phyloP scores from a whole-genome alignment of 495 filamentous ascomycete genomes.

The Aspergillus leporis region DNA sequence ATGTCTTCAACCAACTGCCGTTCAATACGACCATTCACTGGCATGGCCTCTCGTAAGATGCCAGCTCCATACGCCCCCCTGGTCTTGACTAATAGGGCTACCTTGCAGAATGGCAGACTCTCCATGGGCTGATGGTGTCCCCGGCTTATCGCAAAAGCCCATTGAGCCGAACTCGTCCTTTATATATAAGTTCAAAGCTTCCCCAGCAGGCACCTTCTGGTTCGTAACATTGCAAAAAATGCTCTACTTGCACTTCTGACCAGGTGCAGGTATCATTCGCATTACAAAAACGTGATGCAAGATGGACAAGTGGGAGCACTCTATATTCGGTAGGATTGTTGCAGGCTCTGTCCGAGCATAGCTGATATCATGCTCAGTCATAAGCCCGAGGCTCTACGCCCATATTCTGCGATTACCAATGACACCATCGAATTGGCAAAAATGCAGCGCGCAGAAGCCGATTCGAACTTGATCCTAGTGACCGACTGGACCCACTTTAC shows the following conservation, averaged over 20 bases:
- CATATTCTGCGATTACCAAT: conserved; percentile 36
- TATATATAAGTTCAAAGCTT: conserved; percentile 49
- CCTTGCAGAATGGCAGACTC: conserved; percentile 20
- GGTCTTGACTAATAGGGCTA: background rate
- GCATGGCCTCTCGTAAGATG: conserved; percentile 2
- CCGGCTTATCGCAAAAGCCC: conserved; percentile 46
- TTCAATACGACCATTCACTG: conserved; percentile 1
- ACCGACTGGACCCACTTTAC: conserved; percentile 57
- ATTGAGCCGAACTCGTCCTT: conserved; percentile 48
- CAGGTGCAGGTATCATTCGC: conserved; percentile 57
- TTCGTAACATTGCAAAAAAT: background rate
- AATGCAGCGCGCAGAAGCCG: conserved; percentile 47
- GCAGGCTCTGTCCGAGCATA: conserved; percentile 25
- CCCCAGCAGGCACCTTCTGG: conserved; percentile 1
- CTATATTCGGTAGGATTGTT: conserved; percentile 20
- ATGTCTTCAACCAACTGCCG: background rate
- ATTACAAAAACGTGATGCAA: conserved; percentile 44
- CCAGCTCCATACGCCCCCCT: background rate
- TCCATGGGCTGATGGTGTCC: conserved; percentile 56
- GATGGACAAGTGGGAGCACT: conserved; percentile 46
- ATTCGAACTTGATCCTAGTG: conserved; percentile 47
- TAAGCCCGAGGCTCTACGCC: background rate
- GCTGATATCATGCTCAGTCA: background rate
- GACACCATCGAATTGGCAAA: conserved; percentile 35
- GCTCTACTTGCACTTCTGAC: conserved; percentile 7